Conservation (phyloP, 805 yeast genomes). For the Wickerhamiella siamensis region DNA sequence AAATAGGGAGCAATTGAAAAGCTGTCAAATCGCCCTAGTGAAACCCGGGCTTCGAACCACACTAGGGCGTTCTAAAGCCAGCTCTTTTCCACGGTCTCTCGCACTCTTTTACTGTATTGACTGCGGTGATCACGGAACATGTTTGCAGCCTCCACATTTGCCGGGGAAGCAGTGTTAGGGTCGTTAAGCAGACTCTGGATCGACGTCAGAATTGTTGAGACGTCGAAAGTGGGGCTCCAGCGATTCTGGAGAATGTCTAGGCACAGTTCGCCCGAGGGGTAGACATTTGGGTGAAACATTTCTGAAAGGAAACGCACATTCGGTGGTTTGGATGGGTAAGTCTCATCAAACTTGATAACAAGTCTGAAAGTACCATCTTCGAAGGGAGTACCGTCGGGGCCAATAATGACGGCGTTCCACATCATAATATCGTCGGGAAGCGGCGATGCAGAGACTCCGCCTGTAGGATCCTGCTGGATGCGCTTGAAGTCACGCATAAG, state of each 20-base stretch:
- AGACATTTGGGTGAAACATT: constrained; percentile 97
- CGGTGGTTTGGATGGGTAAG: constrained; percentile 96
- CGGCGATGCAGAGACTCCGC: constrained; percentile 96
- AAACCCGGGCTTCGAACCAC: too few relatives aligned
- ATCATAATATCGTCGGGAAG: constrained; percentile 93
- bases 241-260: constrained; percentile 90
- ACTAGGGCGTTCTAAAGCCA: constrained; percentile 12
- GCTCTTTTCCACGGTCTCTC: constrained; percentile 70
- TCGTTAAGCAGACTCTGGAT: constrained; percentile 79
- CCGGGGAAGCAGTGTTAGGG: constrained; percentile 93
- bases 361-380: constrained; percentile 95
- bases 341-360: constrained; percentile 81
- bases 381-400: constrained; percentile 94
- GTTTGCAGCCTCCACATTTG: constrained; percentile 95
- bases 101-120: constrained; percentile 79
- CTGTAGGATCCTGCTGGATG: constrained; percentile 96
- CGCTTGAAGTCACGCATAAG: constrained; percentile 98
- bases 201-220: constrained; percentile 84
- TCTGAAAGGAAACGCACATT: constrained; percentile 77
- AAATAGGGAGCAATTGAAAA: too few relatives aligned
- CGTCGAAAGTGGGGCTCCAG: constrained; percentile 98
- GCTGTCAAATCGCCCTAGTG: too few relatives aligned
- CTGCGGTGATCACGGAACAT: constrained; percentile 88
- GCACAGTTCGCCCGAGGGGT: constrained; percentile 89
- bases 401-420: constrained; percentile 96